Base-by-base conservation (phyloP, 73 alveolate species). In the Uronychia setigera region DNA sequence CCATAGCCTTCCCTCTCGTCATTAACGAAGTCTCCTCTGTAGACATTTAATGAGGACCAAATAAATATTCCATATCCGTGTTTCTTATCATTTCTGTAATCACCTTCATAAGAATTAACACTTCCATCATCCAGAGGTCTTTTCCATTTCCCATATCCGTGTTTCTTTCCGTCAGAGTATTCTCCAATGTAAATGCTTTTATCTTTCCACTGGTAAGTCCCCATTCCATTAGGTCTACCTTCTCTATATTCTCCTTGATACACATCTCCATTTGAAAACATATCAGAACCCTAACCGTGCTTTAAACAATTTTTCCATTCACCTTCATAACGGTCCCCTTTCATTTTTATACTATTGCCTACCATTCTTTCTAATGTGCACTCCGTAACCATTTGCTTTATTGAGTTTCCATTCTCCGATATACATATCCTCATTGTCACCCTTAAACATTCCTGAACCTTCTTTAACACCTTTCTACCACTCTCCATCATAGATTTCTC, bases 1-100 rank as follows among this genome's bases (percentile, higher is more conserved):
- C 97, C 98, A 94, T 86, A 91, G 79, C 98, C 98, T 83, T 90
- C 91, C 85, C 86, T 91, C 90, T 93, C 81, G 79, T 91, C 97
- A 29, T 93, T 59, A 35, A 60, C 92, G 83, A 84, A 91, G 9
- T 60, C 88, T 1, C 95, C 95, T 78, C 59, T 57, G 81, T 89
- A 89, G 32, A 67, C 79, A 26, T 25, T 26, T 25, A 25, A 25
- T 1, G 79, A 26, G 32, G 79, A 25, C 29, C 32, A 25, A 28
- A 67, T 67, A 26, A 26, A 25, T 13, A 67, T 25, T 67, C 99
- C 99, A 19, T 29, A 30, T 1, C 82, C 82, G 59, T 76, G 82
- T 59, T 30, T 28, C 82, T 76, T 28, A 59, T 76, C 59, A 19
- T 32, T 31, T 28, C 13, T 1, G 59, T 30, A 76, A 1, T 76